A percentile compares a stretch with the other conserved stretches of the same genome.
Conservation (phyloP, 441 rosid genomes). For the Biscutella laevigata region DNA sequence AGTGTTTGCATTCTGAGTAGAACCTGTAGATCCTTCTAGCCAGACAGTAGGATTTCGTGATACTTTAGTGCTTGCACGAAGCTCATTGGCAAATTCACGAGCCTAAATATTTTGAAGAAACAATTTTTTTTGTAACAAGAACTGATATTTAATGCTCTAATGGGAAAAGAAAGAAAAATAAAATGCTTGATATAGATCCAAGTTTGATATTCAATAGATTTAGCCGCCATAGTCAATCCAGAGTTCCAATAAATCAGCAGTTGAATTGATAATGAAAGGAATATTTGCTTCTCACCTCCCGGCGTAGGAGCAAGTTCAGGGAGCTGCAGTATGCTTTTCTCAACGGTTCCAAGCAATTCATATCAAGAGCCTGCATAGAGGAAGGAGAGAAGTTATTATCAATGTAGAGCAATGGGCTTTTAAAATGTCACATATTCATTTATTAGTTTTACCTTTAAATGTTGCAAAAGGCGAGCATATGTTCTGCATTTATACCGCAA, state of each 20-base stretch:
- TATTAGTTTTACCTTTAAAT: slow-evolving; percentile 59
- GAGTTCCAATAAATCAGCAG: neutral
- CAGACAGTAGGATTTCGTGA: slow-evolving; percentile 88
- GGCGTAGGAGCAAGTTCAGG: slow-evolving; percentile 90
- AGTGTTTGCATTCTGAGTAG: slow-evolving; percentile 61
- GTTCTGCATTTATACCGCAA: slow-evolving; percentile 97
- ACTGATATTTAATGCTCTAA: neutral
- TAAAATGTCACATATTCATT: slow-evolving; percentile 5
- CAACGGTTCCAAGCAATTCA: slow-evolving; percentile 75
- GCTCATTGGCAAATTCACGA: slow-evolving; percentile 98
- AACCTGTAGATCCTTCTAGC: slow-evolving; percentile 91
- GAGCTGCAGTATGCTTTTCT: slow-evolving; percentile 98
- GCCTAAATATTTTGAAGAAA: slow-evolving; percentile 45
- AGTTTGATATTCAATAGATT: neutral
- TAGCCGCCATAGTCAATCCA: neutral
- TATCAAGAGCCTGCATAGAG: slow-evolving; percentile 73
- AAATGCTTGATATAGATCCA: slow-evolving; percentile 2
- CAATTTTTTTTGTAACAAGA: neutral
- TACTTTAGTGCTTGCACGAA: slow-evolving; percentile 99
- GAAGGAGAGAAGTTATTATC: slow-evolving; percentile 8
- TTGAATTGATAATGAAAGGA: slow-evolving; percentile 7
- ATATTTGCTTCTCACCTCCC: slow-evolving; percentile 60
- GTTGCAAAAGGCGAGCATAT: slow-evolving; percentile 98
- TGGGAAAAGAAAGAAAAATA: neutral
- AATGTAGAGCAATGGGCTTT: slow-evolving; percentile 7